A percentile compares a stretch with the other conserved stretches of the same genome.
Evolutionary conservation across 1,139 yeast genomes (phyloP).

Genomic region (Suhomyces atakaporum): DNA sequence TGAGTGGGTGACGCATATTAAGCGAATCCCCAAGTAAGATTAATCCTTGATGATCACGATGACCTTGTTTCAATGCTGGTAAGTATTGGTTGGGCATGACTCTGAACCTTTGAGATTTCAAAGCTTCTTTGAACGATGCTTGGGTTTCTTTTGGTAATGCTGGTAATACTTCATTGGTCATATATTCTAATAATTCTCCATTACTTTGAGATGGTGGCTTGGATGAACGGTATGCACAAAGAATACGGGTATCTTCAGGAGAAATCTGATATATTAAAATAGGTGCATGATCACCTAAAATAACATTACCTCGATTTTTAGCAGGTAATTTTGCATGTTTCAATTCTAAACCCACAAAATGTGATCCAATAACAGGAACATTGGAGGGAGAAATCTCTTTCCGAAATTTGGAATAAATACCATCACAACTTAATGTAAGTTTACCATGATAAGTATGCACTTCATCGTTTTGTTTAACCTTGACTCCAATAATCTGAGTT

Average conservation of each 20-base stretch:
- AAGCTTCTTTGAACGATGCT: conserved; percentile 61
- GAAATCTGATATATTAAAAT: conserved; percentile 85
- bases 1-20: conserved; percentile 97
- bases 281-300: conserved; percentile 86
- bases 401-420: conserved; percentile 91
- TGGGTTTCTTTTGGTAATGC: conserved; percentile 62
- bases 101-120: conserved; percentile 54
- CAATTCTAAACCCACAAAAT: conserved; percentile 83
- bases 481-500: conserved; percentile 67
- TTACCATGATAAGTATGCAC: conserved; percentile 50
- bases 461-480: conserved; percentile 36
- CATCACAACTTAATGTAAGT: conserved; percentile 83
- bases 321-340: conserved; percentile 71
- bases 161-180: conserved; percentile 62
- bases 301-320: conserved; percentile 83
- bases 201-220: conserved; percentile 68
- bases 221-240: conserved; percentile 81
- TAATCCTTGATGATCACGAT: conserved; percentile 65
- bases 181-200: conserved; percentile 62
- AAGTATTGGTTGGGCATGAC: conserved; percentile 95
- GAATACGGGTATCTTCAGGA: conserved; percentile 77
- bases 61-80: conserved; percentile 65
- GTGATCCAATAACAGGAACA: conserved; percentile 71
- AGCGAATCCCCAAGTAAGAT: conserved; percentile 89
- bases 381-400: conserved; percentile 61